Conservation (phyloP, 2,329 filamentous ascomycete species). For the Daldinia sp. region DNA sequence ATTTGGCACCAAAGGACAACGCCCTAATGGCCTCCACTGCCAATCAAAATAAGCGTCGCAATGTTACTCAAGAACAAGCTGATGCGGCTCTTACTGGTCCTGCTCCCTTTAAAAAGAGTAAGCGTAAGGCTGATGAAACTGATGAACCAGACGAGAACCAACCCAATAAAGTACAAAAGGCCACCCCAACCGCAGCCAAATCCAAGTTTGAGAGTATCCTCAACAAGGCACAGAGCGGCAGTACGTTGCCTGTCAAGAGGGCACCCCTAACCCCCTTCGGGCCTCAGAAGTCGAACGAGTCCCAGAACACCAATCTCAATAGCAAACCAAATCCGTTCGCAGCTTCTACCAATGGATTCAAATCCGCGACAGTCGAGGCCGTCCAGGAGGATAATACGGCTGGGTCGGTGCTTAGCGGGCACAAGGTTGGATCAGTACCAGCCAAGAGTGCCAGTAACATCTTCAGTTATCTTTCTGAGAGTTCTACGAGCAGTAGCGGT, state of each 20-base stretch:
- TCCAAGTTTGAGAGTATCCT: constrained; percentile 69
- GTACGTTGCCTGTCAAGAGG: constrained; percentile 46
- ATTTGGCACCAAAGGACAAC: constrained; percentile 56
- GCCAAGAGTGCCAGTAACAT: constrained; percentile 60
- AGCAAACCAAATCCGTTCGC: constrained; percentile 49
- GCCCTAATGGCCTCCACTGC: constrained; percentile 53
- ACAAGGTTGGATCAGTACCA: constrained; percentile 46
- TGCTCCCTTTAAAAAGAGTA: constrained; percentile 60
- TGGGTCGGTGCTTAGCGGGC: constrained; percentile 46
- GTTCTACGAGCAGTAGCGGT: constrained; percentile 67
- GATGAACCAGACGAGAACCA: constrained; percentile 61
- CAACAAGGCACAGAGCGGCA: constrained; percentile 59
- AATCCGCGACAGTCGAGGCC: constrained; percentile 57
- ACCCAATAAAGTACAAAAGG: constrained; percentile 64
- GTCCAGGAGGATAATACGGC: constrained; percentile 30
- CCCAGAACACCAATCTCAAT: constrained; percentile 50
- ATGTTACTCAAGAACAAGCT: constrained; percentile 54
- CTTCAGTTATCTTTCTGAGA: constrained; percentile 71
- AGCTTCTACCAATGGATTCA: constrained; percentile 55
- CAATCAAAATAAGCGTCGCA: constrained; percentile 64
- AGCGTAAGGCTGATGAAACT: constrained; percentile 63
- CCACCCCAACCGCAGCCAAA: constrained; percentile 66
- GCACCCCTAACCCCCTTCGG: constrained; percentile 36
- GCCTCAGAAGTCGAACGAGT: constrained; percentile 39
- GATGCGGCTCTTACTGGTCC: constrained; percentile 53